Evolutionary conservation across 2,329 filamentous ascomycete species (phyloP).

Genomic region (Arachnopeziza araneosa): DNA sequence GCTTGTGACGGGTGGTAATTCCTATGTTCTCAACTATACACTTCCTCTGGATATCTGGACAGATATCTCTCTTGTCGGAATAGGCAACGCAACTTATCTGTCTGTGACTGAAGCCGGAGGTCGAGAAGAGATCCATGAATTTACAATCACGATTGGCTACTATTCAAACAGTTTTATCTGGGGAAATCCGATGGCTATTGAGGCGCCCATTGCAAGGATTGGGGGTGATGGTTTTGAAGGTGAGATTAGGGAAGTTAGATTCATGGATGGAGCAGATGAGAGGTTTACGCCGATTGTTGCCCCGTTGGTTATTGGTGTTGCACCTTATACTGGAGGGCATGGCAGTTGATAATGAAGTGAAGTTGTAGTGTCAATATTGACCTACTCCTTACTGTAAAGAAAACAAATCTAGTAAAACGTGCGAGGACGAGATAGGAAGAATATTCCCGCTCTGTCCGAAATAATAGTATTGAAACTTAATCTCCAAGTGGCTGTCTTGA

Average conservation of each 20-base stretch:
- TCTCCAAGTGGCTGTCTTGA: slow-evolving; percentile 56
- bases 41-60: slow-evolving; percentile 35
- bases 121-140: slow-evolving; percentile 13
- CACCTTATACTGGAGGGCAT: slow-evolving; percentile 4
- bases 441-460: too few species aligned
- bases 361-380: too few species aligned
- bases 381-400: too few species aligned
- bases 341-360: too few species aligned
- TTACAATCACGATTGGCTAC: slow-evolving; percentile 17
- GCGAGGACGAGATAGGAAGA: too few species aligned
- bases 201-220: slow-evolving; percentile 19
- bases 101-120: slow-evolving; percentile 10
- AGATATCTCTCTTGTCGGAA: slow-evolving; percentile 31
- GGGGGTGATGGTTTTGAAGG: slow-evolving; percentile 19
- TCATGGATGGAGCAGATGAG: background rate
- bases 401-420: too few species aligned
- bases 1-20: slow-evolving; percentile 34
- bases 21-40: slow-evolving; percentile 37
- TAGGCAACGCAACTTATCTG: slow-evolving; percentile 34
- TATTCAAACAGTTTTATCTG: slow-evolving; percentile 18
- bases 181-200: slow-evolving; percentile 20
- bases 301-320: slow-evolving; percentile 12
- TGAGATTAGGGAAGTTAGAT: background rate
- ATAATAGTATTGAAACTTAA: slow-evolving; percentile 40
- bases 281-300: slow-evolving; percentile 12